These are phyloP conservation scores for Aspergillus felis DNA, from an alignment of 2,329 filamentous ascomycete species.

Conservation along the genomic window DNA sequence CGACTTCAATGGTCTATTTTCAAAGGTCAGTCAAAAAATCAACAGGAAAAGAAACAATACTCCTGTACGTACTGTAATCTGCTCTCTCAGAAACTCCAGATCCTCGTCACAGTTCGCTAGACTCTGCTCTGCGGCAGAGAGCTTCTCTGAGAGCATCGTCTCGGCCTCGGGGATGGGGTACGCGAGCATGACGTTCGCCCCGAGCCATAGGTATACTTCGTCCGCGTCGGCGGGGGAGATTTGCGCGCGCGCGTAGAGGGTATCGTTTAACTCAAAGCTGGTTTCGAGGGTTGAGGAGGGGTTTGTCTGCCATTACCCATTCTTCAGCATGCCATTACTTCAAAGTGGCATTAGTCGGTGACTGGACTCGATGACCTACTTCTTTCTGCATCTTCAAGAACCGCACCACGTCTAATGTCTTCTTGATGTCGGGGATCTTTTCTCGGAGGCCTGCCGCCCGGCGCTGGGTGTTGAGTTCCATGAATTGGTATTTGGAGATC, in stretches of 20 bases:
- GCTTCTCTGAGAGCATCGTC: constrained; percentile 69
- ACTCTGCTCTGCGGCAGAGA: constrained; percentile 73
- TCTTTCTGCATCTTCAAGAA: constrained; percentile 77
- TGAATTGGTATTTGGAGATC: constrained; percentile 95
- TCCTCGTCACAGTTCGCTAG: constrained; percentile 92
- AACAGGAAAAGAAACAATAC: constrained; percentile 1
- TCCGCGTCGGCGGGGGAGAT: constrained; percentile 68
- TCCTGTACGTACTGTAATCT: constrained; percentile 72
- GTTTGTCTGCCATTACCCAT: constrained; percentile 14
- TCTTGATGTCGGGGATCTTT: constrained; percentile 95
- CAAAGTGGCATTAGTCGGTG: background rate
- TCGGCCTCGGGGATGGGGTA: constrained; percentile 89
- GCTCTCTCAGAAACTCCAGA: constrained; percentile 88
- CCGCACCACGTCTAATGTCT: constrained; percentile 85
- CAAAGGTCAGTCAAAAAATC: too few relatives aligned
- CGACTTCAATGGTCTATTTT: constrained; percentile 87
- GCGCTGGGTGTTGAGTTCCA: constrained; percentile 90
- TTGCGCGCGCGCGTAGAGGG: constrained; percentile 82
- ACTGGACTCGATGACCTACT: constrained; percentile 43
- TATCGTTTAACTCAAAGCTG: constrained; percentile 95
- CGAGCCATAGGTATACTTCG: constrained; percentile 97
- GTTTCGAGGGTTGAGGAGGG: constrained; percentile 65
- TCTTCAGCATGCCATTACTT: background rate
- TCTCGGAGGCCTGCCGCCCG: constrained; percentile 77
- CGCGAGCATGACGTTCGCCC: constrained; percentile 95